phyloP scores from a whole-genome alignment of 2,329 filamentous ascomycete genomes.

The Penicillium thymicola region DNA sequence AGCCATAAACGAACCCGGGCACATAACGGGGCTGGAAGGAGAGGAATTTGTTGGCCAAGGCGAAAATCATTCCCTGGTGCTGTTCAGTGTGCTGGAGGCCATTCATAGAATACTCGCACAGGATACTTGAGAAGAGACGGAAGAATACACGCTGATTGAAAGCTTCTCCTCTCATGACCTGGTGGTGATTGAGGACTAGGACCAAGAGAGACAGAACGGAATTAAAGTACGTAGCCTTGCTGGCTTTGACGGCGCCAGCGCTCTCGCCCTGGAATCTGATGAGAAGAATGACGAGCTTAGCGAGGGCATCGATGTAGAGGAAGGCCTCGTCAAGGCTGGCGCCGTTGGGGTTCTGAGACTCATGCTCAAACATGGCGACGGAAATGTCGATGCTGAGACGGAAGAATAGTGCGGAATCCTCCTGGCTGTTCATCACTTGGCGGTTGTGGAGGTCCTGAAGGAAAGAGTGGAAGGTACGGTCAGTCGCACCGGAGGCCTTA shows the following conservation, averaged over 20 bases:
- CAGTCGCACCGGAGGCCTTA: constrained; percentile 71
- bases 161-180: constrained; percentile 72
- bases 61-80: constrained; percentile 68
- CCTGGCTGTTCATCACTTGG: constrained; percentile 67
- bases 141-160: constrained; percentile 91
- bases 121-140: constrained; percentile 77
- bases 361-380: constrained; percentile 72
- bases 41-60: constrained; percentile 67
- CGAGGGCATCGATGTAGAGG: constrained; percentile 73
- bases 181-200: constrained; percentile 80
- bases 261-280: constrained; percentile 67
- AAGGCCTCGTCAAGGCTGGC: constrained; percentile 57
- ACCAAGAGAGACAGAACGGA: constrained; percentile 74
- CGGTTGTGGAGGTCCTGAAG: constrained; percentile 77
- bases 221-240: constrained; percentile 70
- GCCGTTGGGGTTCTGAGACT: constrained; percentile 58
- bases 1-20: constrained; percentile 79
- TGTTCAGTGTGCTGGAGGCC: constrained; percentile 58
- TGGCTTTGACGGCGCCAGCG: constrained; percentile 56
- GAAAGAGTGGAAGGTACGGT: constrained; percentile 71
- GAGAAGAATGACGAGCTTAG: constrained; percentile 73
- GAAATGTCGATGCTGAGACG: constrained; percentile 77
- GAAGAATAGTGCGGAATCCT: constrained; percentile 76
- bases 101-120: constrained; percentile 67
- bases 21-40: constrained; percentile 73